phyloP scores from a whole-genome alignment of 768 basidiomycete genomes.

The Hortiboletus campestris region DNA sequence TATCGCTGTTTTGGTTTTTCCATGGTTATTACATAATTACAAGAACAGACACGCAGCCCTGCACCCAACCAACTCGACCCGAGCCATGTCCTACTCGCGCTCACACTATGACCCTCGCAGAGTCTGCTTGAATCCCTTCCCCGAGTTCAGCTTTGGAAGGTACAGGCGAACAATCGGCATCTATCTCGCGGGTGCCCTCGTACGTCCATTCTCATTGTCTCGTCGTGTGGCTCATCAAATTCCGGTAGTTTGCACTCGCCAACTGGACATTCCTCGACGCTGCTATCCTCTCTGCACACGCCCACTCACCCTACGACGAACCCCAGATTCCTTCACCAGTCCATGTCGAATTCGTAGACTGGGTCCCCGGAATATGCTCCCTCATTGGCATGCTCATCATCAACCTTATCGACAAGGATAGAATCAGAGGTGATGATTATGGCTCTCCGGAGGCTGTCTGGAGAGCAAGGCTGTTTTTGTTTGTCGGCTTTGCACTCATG shows the following conservation, averaged over 20 bases:
- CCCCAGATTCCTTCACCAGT: slow-evolving; percentile 69
- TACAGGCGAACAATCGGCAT: slow-evolving; percentile 83
- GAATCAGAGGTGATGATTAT: slow-evolving; percentile 77
- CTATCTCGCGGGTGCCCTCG: slow-evolving; percentile 88
- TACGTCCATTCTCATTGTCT: slow-evolving; percentile 43
- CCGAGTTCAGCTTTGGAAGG: slow-evolving; percentile 68
- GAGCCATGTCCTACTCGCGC: slow-evolving; percentile 52
- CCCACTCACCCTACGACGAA: slow-evolving; percentile 68
- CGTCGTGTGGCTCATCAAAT: background rate
- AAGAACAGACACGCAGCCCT: background rate
- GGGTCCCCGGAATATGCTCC: slow-evolving; percentile 95
- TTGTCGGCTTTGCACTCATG: slow-evolving; percentile 96
- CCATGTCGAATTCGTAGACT: slow-evolving; percentile 91
- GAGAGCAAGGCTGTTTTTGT: slow-evolving; percentile 86
- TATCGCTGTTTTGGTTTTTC: background rate
- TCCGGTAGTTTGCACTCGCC: slow-evolving; percentile 80
- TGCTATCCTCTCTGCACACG: slow-evolving; percentile 84
- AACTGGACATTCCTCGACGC: slow-evolving; percentile 97
- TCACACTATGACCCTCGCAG: slow-evolving; percentile 82
- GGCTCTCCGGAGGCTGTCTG: slow-evolving; percentile 85
- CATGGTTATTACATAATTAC: slow-evolving; percentile 19
- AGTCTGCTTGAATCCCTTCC: slow-evolving; percentile 86
- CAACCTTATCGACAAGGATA: slow-evolving; percentile 93
- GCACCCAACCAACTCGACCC: too few species aligned
- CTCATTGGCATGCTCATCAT: slow-evolving; percentile 90